Conservation (phyloP, 139 green algal genomes). For the Dunaliella sp. region DNA sequence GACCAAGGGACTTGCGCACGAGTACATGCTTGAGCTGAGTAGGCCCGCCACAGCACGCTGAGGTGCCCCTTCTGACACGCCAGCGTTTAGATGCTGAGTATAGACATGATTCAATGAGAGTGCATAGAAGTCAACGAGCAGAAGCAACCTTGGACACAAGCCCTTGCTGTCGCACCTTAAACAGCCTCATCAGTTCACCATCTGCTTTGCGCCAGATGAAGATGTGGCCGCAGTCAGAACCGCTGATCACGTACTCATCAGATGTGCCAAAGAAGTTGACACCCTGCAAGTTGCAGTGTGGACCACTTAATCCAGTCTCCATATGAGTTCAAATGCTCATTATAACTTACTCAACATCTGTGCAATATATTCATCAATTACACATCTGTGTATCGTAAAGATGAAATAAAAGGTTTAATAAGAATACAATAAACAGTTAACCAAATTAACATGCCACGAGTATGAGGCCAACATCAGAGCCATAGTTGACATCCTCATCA, state of each 20-base stretch:
- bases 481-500: no score
- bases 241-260: slow-evolving; percentile 55
- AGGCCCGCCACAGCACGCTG: no score
- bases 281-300: slow-evolving; percentile 10
- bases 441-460: neutral
- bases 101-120: no score
- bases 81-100: no score
- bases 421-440: neutral
- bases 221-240: slow-evolving; percentile 49
- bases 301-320: neutral
- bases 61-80: no score
- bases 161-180: slow-evolving; percentile 2
- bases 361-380: no score
- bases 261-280: slow-evolving; percentile 34
- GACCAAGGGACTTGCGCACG: no score
- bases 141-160: neutral
- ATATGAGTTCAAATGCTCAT: neutral
- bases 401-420: neutral
- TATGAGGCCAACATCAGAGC: neutral
- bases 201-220: slow-evolving; percentile 34
- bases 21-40: no score
- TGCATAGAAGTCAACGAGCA: no score
- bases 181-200: neutral
- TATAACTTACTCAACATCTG: neutral
- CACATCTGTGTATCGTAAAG: neutral